Percentiles rank a stretch among this genome's conserved stretches.
Conservation (phyloP, 148 eudicot genomes). For the Polygonum aviculare region DNA sequence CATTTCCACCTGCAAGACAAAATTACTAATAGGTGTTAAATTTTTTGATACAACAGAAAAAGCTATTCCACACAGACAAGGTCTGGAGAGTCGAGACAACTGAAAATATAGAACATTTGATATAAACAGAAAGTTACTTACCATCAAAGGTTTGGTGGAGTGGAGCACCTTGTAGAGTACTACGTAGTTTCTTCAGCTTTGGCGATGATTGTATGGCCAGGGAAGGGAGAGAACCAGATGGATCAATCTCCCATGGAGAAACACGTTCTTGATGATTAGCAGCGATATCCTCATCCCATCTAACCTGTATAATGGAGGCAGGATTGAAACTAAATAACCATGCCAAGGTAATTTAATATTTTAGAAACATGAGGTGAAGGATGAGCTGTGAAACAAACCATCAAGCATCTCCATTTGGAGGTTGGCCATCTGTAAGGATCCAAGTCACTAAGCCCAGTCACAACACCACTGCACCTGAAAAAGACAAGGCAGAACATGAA, state of each 20-base stretch:
- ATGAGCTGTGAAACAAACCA: constrained; percentile 30
- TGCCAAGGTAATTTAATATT: background rate
- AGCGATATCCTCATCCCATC: constrained; percentile 68
- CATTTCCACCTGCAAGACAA: constrained; percentile 30
- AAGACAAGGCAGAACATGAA: background rate
- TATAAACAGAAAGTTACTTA: constrained; percentile 14
- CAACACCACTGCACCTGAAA: constrained; percentile 58
- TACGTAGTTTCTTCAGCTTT: constrained; percentile 62
- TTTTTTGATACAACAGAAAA: background rate
- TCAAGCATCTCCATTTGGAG: constrained; percentile 86
- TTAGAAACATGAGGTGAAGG: background rate
- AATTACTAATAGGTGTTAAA: background rate
- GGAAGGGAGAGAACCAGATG: constrained; percentile 53
- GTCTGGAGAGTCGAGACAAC: no score
- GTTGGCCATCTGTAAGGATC: constrained; percentile 75
- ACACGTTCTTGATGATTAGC: constrained; percentile 56
- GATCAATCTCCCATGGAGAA: constrained; percentile 94
- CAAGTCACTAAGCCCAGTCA: constrained; percentile 51
- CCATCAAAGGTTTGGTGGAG: constrained; percentile 45
- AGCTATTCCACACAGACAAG: no score
- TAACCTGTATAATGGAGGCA: constrained; percentile 39
- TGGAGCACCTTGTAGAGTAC: constrained; percentile 36
- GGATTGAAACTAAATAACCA: background rate
- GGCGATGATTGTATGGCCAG: constrained; percentile 65
- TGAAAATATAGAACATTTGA: background rate